Percentiles rank a stretch among this genome's conserved stretches.
Evolutionary conservation across 31 red algal genomes (phyloP).

Genomic region (Odonthalia washingtoniensis): DNA sequence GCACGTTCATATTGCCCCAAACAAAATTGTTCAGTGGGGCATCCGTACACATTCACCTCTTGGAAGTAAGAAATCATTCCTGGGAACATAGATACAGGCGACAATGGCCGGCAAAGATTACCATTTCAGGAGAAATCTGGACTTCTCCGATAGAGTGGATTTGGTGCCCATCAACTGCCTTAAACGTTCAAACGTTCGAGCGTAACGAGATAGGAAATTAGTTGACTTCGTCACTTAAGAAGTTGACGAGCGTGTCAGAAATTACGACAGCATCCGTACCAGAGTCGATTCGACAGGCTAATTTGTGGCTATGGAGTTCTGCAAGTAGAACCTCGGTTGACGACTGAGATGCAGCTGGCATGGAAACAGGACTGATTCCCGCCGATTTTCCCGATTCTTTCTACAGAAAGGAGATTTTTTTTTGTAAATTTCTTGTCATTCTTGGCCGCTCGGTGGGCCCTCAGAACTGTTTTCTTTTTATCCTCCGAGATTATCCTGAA

Average conservation of each 20-base stretch:
- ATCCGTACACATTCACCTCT: no score
- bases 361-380: not conserved
- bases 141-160: conserved; percentile 11
- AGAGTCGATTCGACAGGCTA: conserved; percentile 62
- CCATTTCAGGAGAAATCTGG: conserved; percentile 11
- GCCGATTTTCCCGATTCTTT: not conserved
- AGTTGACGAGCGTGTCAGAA: conserved; percentile 48
- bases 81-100: no score
- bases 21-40: no score
- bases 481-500: not conserved
- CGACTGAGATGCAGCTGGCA: not conserved
- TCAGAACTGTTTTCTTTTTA: not conserved
- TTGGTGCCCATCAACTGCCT: conserved; percentile 38
- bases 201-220: not conserved
- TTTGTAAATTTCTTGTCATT: not conserved
- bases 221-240: conserved; percentile 28
- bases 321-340: conserved; percentile 18
- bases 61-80: no score
- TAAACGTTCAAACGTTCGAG: not conserved
- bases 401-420: not conserved
- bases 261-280: conserved; percentile 45
- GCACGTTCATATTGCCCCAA: no score
- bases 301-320: conserved; percentile 7
- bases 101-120: conserved; percentile 40
- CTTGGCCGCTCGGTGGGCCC: not conserved